Evolutionary conservation across 139 green algal species (phyloP), one percentile per base, ranked within the genome.

Genomic region (Edaphochlamys debaryana): DNA sequence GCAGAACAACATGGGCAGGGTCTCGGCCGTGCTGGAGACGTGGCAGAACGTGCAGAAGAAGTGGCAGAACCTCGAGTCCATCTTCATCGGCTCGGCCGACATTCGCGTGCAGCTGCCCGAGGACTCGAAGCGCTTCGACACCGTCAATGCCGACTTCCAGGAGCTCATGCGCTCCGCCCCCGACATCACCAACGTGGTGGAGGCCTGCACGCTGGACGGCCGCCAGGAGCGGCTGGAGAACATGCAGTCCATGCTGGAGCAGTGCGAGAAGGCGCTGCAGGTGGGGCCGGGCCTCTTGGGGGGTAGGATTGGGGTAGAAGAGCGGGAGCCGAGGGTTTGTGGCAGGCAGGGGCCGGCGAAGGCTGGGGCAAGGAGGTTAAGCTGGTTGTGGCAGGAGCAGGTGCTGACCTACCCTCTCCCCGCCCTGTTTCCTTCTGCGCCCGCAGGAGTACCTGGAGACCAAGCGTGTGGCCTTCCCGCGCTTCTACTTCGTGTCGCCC

Each of bases 401-500:
- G n/a, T n/a, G n/a, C 50, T 58, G 50, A 19, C 2, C 8, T 9
- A 19, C 48, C 11, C 48, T 11, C 48, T 54, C 20, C 50, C 50
- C 20, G 20, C 8, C 7, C 50, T 58, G 5, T 22, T 17, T 17
- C 20, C 50, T 17, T 58, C 50, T 25, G 20, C 15, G 20, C 50
- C 6, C 50, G 58, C 88, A 96, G 92, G 94, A 97, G 68, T 98
- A 98, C 84, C 82, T 98, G 79, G 96, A 98, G 88, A 98, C 95
- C 48, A 98, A 98, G 89, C 90, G 95, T 50, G 90, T 96, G 4
- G 94, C 94, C 22, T 98, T 98, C 85, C 96, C 96, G 0, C 92
- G 96, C 22, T 98, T 98, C 88, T 98, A 98, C 90, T 98, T 98
- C 80, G 94, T 98, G 38, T 90, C 95, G 27, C 92, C 93, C 25